Conservation (phyloP, 345 rosid genomes). For the Citrus maxima region DNA sequence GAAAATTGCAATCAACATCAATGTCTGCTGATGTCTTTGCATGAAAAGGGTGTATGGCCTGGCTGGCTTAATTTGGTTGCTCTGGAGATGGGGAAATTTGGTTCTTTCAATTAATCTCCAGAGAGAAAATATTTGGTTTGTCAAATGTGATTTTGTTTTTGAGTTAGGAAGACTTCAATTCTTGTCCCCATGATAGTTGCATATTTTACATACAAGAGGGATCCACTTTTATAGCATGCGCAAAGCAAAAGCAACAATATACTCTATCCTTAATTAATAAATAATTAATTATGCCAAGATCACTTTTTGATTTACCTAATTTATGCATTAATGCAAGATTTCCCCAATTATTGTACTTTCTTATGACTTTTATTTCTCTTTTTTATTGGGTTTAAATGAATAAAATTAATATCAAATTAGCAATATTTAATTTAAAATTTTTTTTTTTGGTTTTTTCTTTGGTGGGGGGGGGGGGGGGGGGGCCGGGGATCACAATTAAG, state of each 20-base stretch:
- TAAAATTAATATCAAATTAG: not conserved
- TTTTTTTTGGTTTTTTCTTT: too few relatives aligned
- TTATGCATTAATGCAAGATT: not conserved
- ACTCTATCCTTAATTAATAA: not conserved
- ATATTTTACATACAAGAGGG: conserved; percentile 6
- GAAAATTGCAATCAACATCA: conserved; percentile 35
- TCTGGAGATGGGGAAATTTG: not conserved
- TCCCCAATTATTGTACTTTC: not conserved
- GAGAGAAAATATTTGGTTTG: not conserved
- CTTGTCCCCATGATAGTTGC: not conserved
- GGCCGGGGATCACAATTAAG: too few relatives aligned
- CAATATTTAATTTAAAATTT: too few relatives aligned
- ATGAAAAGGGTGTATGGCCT: conserved; percentile 12
- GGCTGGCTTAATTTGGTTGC: not conserved
- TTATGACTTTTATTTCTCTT: not conserved
- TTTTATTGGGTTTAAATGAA: too few relatives aligned
- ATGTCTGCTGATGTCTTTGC: conserved; percentile 38
- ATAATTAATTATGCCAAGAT: not conserved
- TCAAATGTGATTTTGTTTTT: not conserved
- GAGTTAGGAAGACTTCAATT: conserved; percentile 5
- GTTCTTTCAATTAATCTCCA: not conserved
- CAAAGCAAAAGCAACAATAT: not conserved
- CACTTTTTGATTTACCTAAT: not conserved
- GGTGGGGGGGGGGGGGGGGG: too few relatives aligned
- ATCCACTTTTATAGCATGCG: conserved; percentile 6